Conservation (phyloP, 148 eudicot genomes). For the Rhododendron ovatum region DNA sequence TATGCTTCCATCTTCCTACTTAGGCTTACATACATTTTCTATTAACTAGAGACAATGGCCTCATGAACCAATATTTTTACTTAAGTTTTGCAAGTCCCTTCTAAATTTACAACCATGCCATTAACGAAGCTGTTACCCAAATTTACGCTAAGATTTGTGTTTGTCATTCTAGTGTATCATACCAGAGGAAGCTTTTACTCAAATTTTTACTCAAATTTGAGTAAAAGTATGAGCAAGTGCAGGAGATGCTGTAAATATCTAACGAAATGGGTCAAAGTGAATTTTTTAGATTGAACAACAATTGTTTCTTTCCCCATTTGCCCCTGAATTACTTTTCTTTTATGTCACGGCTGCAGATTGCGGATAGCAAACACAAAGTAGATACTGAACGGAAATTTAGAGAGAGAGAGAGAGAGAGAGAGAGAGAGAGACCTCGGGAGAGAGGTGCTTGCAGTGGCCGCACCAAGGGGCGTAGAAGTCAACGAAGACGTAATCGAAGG, state of each 20-base stretch:
- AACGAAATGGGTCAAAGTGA: background rate
- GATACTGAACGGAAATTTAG: background rate
- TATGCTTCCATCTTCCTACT: background rate
- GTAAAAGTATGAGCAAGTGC: background rate
- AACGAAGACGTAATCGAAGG: conserved; percentile 65
- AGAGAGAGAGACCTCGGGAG: conserved; percentile 58
- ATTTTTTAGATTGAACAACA: background rate
- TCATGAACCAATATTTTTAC: no score
- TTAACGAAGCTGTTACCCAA: background rate
- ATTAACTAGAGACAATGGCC: background rate
- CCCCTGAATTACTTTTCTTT: background rate
- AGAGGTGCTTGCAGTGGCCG: conserved; percentile 85
- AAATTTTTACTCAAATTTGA: no score
- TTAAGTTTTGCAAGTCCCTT: no score
- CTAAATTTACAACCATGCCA: background rate
- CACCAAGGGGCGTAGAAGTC: conserved; percentile 98
- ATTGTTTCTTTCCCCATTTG: background rate
- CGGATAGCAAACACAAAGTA: background rate
- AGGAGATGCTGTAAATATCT: background rate
- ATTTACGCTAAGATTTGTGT: background rate
- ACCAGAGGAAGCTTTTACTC: background rate
- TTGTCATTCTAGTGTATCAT: background rate
- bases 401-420: background rate
- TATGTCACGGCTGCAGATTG: background rate
- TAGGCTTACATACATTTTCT: background rate